Evolutionary conservation across 1,284 basidiomycete species (phyloP).

Genomic region (Pterula multifida): DNA sequence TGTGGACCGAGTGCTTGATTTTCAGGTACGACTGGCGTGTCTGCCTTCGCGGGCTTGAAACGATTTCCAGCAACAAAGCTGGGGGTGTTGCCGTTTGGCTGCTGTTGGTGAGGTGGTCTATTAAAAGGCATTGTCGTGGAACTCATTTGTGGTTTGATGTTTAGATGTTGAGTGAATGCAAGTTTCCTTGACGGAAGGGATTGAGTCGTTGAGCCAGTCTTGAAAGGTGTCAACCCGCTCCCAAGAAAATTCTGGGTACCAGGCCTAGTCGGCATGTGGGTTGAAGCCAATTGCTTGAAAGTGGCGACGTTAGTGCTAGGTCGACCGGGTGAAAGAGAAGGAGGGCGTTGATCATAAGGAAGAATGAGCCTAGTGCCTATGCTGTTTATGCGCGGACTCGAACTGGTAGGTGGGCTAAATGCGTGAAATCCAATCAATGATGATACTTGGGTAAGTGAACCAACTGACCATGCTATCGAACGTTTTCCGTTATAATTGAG

Average conservation of each 20-base stretch:
- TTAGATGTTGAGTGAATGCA: no score
- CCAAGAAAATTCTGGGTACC: not conserved
- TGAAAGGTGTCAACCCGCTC: not conserved
- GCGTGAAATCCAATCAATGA: not conserved
- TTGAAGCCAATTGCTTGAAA: not conserved
- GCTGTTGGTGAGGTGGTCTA: not conserved
- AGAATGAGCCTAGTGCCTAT: not conserved
- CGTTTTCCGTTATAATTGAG: not conserved
- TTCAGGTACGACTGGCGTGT: not conserved
- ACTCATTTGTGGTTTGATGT: no score
- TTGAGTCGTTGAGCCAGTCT: no score
- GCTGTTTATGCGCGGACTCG: not conserved
- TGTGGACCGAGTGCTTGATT: not conserved
- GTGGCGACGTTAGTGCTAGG: not conserved
- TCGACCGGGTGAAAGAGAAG: not conserved
- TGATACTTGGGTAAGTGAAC: not conserved
- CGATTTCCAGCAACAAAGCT: not conserved
- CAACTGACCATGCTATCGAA: not conserved
- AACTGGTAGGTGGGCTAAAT: not conserved
- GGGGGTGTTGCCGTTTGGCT: not conserved
- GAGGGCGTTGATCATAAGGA: not conserved
- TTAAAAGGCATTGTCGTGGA: not conserved
- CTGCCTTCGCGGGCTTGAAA: not conserved
- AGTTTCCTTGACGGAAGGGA: no score
- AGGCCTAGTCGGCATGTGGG: not conserved